Base-by-base conservation (phyloP, 139 green algal genomes). In the Dunaliella sp. region DNA sequence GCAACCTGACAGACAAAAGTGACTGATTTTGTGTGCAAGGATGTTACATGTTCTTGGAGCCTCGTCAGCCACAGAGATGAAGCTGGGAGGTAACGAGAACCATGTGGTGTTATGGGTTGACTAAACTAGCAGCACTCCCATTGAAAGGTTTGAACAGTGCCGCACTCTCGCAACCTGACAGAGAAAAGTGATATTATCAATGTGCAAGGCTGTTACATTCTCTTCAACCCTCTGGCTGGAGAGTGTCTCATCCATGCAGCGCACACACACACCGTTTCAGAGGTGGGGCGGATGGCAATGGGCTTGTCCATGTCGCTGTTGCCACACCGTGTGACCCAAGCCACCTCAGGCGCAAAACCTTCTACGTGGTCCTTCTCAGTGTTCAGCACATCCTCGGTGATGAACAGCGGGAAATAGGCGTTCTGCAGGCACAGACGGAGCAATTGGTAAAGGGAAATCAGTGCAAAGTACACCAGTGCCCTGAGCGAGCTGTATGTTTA, bases 331-430 rank as follows among this genome's bases (percentile, higher is more conserved):
- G 97, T 99, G 36, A 99, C 97, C 97, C 97, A 99, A 1, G 91
- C 88, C 78, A 95, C 93, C 86, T 95, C 93, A 38, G 93, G 89
- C 35, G 91, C 91, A 48, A 95, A 95, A 31, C 91, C 93, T 86
- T 99, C 98, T 58, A 99, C 95, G 90, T 99, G 98, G 80, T 99
- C 95, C 94, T 99, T 98, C 94, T 99, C 98, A n/a, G 91, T 97
- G 83, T 96, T 98, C 1, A 99, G 94, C 59, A 93, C 94, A n/a
- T 95, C 92, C 89, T 99, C 94, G 1, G 97, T 98, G 84, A 99
- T 97, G 92, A 99, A 99, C 58, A 99, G 93, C 26, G 98, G 98
- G 91, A 99, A 99, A 94, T 99, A 99, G 35, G 92, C 91, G 91
- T 99, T 99, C 92, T 99, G 88, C 36, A n/a, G n/a, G n/a, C n/a